Evolutionary conservation across 1,284 basidiomycete species (phyloP).

Genomic region (Rhodotorula mucilaginosa): DNA sequence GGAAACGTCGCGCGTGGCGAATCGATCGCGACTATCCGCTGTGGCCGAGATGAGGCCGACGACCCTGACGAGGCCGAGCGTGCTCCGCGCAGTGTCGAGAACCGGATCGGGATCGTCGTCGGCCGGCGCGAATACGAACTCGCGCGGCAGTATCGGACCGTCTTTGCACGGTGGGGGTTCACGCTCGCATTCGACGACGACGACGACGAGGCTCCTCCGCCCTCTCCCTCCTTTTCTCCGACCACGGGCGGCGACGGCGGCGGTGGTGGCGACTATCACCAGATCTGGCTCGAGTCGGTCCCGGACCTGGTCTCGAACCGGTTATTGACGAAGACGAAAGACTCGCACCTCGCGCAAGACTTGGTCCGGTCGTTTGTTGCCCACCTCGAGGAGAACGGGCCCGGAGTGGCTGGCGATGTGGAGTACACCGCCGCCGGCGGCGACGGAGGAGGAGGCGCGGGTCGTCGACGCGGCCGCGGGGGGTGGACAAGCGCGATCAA

Average conservation of each 20-base stretch:
- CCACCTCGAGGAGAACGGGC: slow-evolving; percentile 5
- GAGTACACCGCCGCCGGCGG: neutral
- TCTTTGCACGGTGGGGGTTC: slow-evolving; percentile 49
- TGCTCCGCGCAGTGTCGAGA: neutral
- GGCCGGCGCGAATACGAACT: slow-evolving; percentile 47
- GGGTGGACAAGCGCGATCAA: slow-evolving; percentile 69
- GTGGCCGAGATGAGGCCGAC: slow-evolving; percentile 3
- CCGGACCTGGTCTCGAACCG: slow-evolving; percentile 47
- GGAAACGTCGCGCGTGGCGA: slow-evolving; percentile 56
- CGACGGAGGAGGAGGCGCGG: slow-evolving; percentile 33
- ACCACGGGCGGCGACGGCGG: slow-evolving; percentile 46
- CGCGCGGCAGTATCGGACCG: slow-evolving; percentile 52
- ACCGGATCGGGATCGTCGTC: slow-evolving; percentile 4
- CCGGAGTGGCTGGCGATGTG: neutral
- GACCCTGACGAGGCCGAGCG: slow-evolving; percentile 45
- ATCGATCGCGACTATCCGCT: slow-evolving; percentile 42
- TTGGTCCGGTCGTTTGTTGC: slow-evolving; percentile 39
- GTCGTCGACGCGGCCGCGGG: too few relatives aligned
- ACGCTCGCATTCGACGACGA: neutral
- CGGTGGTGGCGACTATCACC: slow-evolving; percentile 45
- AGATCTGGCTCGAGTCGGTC: slow-evolving; percentile 47
- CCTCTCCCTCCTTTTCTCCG: slow-evolving; percentile 35
- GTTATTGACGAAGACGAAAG: slow-evolving; percentile 28
- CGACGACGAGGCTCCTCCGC: too few relatives aligned
- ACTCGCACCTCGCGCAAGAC: slow-evolving; percentile 44